phyloP scores from a whole-genome alignment of 768 basidiomycete species.

The Mycena sanguinolenta region DNA sequence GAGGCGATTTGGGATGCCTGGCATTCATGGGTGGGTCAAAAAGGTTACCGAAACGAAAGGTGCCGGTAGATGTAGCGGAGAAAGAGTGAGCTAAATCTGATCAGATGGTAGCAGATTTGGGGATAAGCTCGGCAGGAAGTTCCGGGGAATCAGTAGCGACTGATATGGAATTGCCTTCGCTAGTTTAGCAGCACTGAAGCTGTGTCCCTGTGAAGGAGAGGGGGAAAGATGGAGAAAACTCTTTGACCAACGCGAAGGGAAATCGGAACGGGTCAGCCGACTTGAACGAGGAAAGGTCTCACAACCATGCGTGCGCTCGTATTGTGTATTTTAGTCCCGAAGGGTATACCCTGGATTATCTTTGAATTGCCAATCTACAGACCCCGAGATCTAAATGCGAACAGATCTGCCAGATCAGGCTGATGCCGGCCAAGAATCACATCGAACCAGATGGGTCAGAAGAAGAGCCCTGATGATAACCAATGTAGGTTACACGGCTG shows the following conservation, averaged over 20 bases:
- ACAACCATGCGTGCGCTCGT: neutral
- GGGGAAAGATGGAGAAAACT: neutral
- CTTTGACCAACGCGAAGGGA: neutral
- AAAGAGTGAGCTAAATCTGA: conserved; percentile 16
- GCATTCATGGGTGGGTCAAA: conserved; percentile 13
- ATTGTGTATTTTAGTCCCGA: neutral
- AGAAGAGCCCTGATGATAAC: conserved; percentile 3
- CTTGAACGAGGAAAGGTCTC: neutral
- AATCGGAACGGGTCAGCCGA: neutral
- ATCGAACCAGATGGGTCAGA: conserved; percentile 11
- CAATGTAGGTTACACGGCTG: neutral
- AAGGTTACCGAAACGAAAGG: neutral
- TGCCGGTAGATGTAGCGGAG: neutral
- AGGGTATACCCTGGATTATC: neutral
- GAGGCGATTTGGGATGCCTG: conserved; percentile 7
- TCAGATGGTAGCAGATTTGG: conserved; percentile 21
- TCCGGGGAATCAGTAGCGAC: conserved; percentile 8
- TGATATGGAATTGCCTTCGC: conserved; percentile 15
- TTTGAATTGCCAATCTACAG: too few relatives aligned
- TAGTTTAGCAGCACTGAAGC: neutral
- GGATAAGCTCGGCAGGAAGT: conserved; percentile 11
- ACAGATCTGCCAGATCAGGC: conserved; percentile 16
- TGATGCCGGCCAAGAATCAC: conserved; percentile 11
- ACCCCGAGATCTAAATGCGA: conserved; percentile 15
- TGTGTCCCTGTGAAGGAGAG: neutral